Evolutionary conservation across 495 filamentous ascomycete species (phyloP), one percentile per base, ranked within the genome.

Genomic region (Aspergillus steynii): DNA sequence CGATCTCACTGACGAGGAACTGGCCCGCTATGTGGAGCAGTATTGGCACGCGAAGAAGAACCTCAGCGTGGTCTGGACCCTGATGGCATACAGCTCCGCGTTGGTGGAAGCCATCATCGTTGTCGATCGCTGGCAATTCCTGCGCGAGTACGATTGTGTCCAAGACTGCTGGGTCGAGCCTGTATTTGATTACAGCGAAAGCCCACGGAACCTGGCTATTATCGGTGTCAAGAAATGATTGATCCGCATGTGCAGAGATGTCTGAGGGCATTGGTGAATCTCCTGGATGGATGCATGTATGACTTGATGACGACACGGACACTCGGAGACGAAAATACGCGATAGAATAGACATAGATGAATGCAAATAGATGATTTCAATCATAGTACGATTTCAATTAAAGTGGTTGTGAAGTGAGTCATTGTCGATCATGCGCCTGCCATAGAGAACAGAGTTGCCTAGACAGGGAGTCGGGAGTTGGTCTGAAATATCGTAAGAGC

Each of bases 41-140:
- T 96, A 87, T 71, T 66, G 65, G 34, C 76, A 78, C n/a, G 79
- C 87, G 61, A 92, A 88, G 79, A 89, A 93, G 65, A 86, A 96
- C 64, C 80, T 99, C 15, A 92, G 88, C 71, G 80, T 94, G 4
- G 80, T 92, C 42, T 99, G 95, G 95, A 90, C 82, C 65, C 74
- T 99, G 67, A 98, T 98, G 94, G 92, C 95, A 2, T 97, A 96
- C 68, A 95, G 91, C 68, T 91, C 96, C 7, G 84, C 84, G 9
- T 87, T 97, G 14, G 86, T 94, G 31, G 95, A 99, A 75, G 90
- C 91, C 29, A 75, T 93, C 55, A 93, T 99, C 70, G 91, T 97
- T 42, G 87, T 92, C 34, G 95, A 99, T 80, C 80, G 95, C 48
- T 98, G 91, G 92, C 79, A 91, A 56, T 99, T 90, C 74, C 78